Base-by-base conservation (phyloP, 169 alveolate genomes). In the Neospora caninum region DNA sequence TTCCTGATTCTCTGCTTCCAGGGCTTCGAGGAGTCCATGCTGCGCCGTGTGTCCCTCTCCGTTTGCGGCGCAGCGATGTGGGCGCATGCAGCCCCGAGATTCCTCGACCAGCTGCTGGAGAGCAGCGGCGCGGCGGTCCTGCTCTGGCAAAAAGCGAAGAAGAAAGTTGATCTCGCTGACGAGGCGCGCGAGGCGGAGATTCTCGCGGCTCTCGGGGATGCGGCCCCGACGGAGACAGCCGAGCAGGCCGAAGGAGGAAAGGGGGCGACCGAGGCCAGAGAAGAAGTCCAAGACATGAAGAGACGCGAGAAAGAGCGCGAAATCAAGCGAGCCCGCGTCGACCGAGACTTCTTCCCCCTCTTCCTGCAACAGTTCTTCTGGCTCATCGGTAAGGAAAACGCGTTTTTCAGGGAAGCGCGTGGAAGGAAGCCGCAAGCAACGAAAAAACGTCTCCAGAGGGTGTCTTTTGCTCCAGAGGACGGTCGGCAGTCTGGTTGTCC, bases 1-100 rank as follows among this genome's bases (percentile, higher is more conserved):
- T 93, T 93, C 91, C 84, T 93, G 34, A 64, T 93, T 43, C 67
- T n/a, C 45, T 36, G 86, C 34, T 93, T 93, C 70, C 93, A 93
- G 38, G 64, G 82, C 22, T 38, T 93, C 29, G 95, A 93, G 70
- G 70, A 93, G n/a, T 20, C 34, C 20, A 20, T 86, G 88, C 54
- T 93, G 49, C 91, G 95, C 1, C 54, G 83, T 53, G 93, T 64
- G 41, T 53, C 93, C 18, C 95, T 93, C 53, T 54, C 95, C 1
- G 93, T 93, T 22, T 93, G 95, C 49, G 88, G 93, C 54, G 83
- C 95, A 22, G 18, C 70, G 39, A 22, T 53, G 80, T 93, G 92
- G 93, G 38, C 34, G n/a, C 45, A 54, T 18, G 83, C 88, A 54
- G 29, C 95, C 16, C 73, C 91, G 83, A 20, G 29, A 27, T 64